These are phyloP conservation scores for Leccinum longicurvipes DNA, from an alignment of 768 basidiomycete species.

Conservation along the genomic window DNA sequence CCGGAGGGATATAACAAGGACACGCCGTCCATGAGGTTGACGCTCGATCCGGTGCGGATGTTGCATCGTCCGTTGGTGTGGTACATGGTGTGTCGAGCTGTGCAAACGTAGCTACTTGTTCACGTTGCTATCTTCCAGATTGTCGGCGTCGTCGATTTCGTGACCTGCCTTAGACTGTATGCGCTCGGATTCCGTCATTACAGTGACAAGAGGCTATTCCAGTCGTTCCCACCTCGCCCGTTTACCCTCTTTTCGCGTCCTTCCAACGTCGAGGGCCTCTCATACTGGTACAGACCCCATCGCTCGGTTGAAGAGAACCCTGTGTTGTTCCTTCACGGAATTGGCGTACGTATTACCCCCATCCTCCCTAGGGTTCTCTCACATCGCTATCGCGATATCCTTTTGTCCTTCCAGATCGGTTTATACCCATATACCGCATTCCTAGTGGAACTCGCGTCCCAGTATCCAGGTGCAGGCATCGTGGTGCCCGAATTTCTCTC, in stretches of 20 bases:
- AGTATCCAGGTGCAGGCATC: slow-evolving; percentile 53
- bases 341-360: slow-evolving; percentile 44
- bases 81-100: slow-evolving; percentile 46
- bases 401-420: slow-evolving; percentile 48
- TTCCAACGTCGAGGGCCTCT: slow-evolving; percentile 34
- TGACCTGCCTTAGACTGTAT: slow-evolving; percentile 39
- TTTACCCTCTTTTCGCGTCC: slow-evolving; percentile 42
- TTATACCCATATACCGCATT: slow-evolving; percentile 55
- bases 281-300: slow-evolving; percentile 52
- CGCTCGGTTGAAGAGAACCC: slow-evolving; percentile 45
- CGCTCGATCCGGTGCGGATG: slow-evolving; percentile 54
- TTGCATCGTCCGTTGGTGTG: slow-evolving; percentile 60
- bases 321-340: slow-evolving; percentile 64
- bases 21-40: slow-evolving; percentile 46
- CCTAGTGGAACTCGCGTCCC: slow-evolving; percentile 40
- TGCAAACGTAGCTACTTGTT: neutral
- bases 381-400: neutral
- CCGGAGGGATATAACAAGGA: slow-evolving; percentile 37
- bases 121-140: slow-evolving; percentile 36
- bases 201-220: slow-evolving; percentile 33
- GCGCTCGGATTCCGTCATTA: slow-evolving; percentile 54
- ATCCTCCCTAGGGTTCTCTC: neutral
- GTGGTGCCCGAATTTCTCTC: slow-evolving; percentile 58
- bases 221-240: slow-evolving; percentile 53
- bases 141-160: slow-evolving; percentile 47